These are phyloP conservation scores for Catenaria anguillulae DNA, from an alignment of 371 early-diverging fungal genomes.

Conservation along the genomic window DNA sequence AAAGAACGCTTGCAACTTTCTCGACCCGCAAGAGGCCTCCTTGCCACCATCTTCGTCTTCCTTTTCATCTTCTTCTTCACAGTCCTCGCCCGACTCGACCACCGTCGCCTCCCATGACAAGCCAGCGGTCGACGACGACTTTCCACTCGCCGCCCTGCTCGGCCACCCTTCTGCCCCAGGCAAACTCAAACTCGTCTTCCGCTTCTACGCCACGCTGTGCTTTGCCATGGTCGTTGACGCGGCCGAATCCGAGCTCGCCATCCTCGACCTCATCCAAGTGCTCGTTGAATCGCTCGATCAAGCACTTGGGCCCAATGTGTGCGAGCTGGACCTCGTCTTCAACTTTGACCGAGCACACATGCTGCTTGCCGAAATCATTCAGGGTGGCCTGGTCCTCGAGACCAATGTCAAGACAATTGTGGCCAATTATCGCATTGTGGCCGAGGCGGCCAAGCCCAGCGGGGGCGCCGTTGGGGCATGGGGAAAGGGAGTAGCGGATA, in stretches of 20 bases:
- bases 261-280: constrained; percentile 85
- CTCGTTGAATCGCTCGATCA: constrained; percentile 89
- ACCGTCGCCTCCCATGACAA: constrained; percentile 78
- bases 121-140: constrained; percentile 67
- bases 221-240: constrained; percentile 92
- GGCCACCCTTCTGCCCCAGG: constrained; percentile 35
- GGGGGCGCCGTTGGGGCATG: too few relatives aligned
- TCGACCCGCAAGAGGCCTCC: constrained; percentile 22
- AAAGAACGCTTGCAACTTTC: not conserved
- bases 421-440: too few relatives aligned
- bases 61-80: too few relatives aligned
- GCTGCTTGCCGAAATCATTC: constrained; percentile 56
- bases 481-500: too few relatives aligned
- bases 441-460: too few relatives aligned
- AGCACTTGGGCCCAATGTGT: constrained; percentile 79
- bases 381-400: too few relatives aligned
- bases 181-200: constrained; percentile 80
- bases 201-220: constrained; percentile 83
- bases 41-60: too few relatives aligned
- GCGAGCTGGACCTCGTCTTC: constrained; percentile 77
- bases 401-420: too few relatives aligned
- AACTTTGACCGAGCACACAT: constrained; percentile 44
- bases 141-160: constrained; percentile 23
- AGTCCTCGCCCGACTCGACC: constrained; percentile 61
- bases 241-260: constrained; percentile 87